Conservation (phyloP, 768 basidiomycete species). For the Polyporus arcularius region DNA sequence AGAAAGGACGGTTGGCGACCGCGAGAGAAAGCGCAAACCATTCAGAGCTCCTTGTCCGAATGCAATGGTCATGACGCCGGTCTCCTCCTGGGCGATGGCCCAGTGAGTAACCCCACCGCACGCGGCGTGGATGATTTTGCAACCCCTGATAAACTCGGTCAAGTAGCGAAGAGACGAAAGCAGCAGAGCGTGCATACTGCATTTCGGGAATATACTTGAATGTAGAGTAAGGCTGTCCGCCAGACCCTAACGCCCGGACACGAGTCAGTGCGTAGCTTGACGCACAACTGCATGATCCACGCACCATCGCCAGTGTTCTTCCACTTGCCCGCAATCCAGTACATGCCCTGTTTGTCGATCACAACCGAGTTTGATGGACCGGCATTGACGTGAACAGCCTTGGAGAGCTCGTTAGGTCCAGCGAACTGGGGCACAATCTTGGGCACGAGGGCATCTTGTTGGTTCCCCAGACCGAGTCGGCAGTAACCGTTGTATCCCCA, state of each 20-base stretch:
- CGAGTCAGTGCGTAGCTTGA: too few species aligned
- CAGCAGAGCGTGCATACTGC: constrained; percentile 49
- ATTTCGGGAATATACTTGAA: constrained; percentile 89
- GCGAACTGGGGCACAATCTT: constrained; percentile 87
- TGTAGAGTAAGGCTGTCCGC: constrained; percentile 83
- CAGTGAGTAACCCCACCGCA: constrained; percentile 93
- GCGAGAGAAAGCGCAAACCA: constrained; percentile 42
- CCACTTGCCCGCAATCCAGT: constrained; percentile 91
- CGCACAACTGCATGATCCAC: constrained; percentile 4
- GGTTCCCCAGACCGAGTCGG: constrained; percentile 84
- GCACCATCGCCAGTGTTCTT: constrained; percentile 92
- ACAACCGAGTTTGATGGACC: constrained; percentile 87
- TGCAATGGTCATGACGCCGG: constrained; percentile 76
- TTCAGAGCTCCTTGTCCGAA: constrained; percentile 90
- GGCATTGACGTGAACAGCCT: constrained; percentile 65
- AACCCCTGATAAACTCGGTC: constrained; percentile 53
- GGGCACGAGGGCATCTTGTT: constrained; percentile 78
- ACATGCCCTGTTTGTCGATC: constrained; percentile 83
- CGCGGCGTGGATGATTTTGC: constrained; percentile 66
- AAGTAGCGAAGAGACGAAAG: neutral
- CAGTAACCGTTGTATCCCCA: constrained; percentile 95
- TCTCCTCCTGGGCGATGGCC: constrained; percentile 72
- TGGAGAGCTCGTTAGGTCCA: constrained; percentile 62
- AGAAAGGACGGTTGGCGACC: neutral
- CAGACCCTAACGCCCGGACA: constrained; percentile 58